Evolutionary conservation across 2,329 filamentous ascomycete genomes (phyloP).

Genomic region (Pseudonectria buxi): DNA sequence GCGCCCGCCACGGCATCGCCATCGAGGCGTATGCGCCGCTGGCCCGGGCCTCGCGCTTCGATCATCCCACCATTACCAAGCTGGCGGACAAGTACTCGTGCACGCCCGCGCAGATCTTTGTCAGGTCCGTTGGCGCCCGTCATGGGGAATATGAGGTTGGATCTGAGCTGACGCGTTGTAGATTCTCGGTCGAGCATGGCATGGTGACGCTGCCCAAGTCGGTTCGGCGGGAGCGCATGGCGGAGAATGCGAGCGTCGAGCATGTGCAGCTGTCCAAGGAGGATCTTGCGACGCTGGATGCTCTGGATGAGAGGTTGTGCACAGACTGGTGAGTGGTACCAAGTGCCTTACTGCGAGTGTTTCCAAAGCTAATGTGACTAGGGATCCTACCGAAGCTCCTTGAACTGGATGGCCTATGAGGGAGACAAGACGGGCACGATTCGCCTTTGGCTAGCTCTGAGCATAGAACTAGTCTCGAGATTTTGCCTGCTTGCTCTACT

Average conservation of each 20-base stretch:
- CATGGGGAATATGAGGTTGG: too few relatives aligned
- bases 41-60: constrained; percentile 63
- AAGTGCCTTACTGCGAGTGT: background rate
- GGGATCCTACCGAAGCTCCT: constrained; percentile 26
- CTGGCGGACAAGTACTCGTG: constrained; percentile 63
- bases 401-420: constrained; percentile 4
- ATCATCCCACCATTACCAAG: constrained; percentile 53
- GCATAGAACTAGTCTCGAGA: too few relatives aligned
- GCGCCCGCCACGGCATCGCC: constrained; percentile 58
- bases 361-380: constrained; percentile 6
- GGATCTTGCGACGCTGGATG: constrained; percentile 59
- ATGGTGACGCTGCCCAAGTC: constrained; percentile 72
- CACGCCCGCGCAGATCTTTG: constrained; percentile 65
- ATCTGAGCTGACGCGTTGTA: constrained; percentile 16
- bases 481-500: too few relatives aligned
- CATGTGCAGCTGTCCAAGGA: constrained; percentile 53
- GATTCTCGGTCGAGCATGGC: constrained; percentile 71
- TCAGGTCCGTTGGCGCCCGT: too few relatives aligned
- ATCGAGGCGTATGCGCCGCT: constrained; percentile 78
- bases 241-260: constrained; percentile 57
- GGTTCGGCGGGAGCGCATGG: constrained; percentile 52
- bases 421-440: too few relatives aligned
- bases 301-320: constrained; percentile 64
- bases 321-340: constrained; percentile 51
- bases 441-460: too few relatives aligned